phyloP scores from a whole-genome alignment of 2,329 filamentous ascomycete genomes.

The Clonostachys rosea region DNA sequence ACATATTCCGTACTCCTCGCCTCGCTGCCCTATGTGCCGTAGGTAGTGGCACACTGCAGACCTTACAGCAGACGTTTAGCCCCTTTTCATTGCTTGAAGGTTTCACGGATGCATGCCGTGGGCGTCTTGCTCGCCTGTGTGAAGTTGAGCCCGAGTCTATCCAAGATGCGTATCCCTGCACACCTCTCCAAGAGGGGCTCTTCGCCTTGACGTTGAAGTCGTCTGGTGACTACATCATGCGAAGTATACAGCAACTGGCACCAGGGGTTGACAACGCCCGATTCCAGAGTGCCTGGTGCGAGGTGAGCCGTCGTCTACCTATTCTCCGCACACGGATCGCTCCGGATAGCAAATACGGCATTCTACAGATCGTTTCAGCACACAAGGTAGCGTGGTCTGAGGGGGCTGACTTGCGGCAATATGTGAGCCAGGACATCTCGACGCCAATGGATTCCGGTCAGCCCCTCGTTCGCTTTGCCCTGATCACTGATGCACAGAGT shows the following conservation, averaged over 20 bases:
- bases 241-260: slow-evolving; percentile 6
- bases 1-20: slow-evolving; percentile 3
- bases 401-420: no score
- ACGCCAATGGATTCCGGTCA: slow-evolving; percentile 13
- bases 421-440: slow-evolving; percentile 1
- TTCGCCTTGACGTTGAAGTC: slow-evolving; percentile 18
- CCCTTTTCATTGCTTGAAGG: slow-evolving; percentile 9
- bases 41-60: slow-evolving; percentile 3
- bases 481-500: slow-evolving; percentile 4
- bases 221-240: slow-evolving; percentile 10
- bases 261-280: not conserved
- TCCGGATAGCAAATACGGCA: slow-evolving; percentile 11
- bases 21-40: not conserved
- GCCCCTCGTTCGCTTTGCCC: slow-evolving; percentile 10
- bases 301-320: not conserved
- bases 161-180: slow-evolving; percentile 27
- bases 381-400: no score
- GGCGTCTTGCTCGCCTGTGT: slow-evolving; percentile 3
- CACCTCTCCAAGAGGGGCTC: slow-evolving; percentile 26
- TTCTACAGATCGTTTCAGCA: no score
- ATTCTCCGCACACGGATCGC: slow-evolving; percentile 42
- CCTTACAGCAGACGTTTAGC: slow-evolving; percentile 5
- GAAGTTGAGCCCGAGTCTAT: slow-evolving; percentile 3
- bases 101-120: slow-evolving; percentile 11
- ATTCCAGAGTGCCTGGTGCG: slow-evolving; percentile 8